Conservation (phyloP, 2,329 filamentous ascomycete species). For the Botrytis galanthina region DNA sequence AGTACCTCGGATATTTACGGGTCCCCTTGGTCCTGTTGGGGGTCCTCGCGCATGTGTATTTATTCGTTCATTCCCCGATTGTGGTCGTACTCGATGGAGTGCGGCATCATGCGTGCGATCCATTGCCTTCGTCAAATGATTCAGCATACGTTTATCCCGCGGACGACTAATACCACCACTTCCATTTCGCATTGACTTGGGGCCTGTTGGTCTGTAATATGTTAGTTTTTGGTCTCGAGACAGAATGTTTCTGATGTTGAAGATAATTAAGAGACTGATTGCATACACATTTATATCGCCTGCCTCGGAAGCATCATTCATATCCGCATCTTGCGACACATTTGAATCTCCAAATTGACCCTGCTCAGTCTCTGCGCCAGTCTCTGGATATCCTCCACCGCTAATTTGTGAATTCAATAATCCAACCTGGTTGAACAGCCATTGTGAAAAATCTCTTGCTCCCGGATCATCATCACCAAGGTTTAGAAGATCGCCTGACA, state of each 20-base stretch:
- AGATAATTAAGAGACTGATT: slow-evolving; percentile 9
- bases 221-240: slow-evolving; percentile 42
- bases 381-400: slow-evolving; percentile 38
- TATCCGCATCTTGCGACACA: slow-evolving; percentile 65
- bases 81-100: slow-evolving; percentile 75
- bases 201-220: slow-evolving; percentile 75
- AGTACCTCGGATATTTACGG: slow-evolving; percentile 40
- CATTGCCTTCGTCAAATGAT: slow-evolving; percentile 80
- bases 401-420: slow-evolving; percentile 62
- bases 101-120: slow-evolving; percentile 73
- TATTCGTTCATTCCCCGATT: slow-evolving; percentile 73
- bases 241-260: background rate
- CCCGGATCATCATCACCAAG: slow-evolving; percentile 79
- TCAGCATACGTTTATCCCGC: slow-evolving; percentile 78
- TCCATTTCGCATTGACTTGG: slow-evolving; percentile 87
- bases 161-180: slow-evolving; percentile 46
- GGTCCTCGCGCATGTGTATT: slow-evolving; percentile 71
- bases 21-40: slow-evolving; percentile 67
- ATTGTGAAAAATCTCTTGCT: slow-evolving; percentile 79
- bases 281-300: slow-evolving; percentile 59
- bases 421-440: slow-evolving; percentile 89
- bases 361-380: slow-evolving; percentile 33
- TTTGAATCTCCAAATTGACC: slow-evolving; percentile 56
- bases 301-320: slow-evolving; percentile 56
- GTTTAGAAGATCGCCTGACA: slow-evolving; percentile 82